These are phyloP conservation scores for Blastocystis hominis DNA, from an alignment of 352 stramenopile genomes.

Conservation along the genomic window DNA sequence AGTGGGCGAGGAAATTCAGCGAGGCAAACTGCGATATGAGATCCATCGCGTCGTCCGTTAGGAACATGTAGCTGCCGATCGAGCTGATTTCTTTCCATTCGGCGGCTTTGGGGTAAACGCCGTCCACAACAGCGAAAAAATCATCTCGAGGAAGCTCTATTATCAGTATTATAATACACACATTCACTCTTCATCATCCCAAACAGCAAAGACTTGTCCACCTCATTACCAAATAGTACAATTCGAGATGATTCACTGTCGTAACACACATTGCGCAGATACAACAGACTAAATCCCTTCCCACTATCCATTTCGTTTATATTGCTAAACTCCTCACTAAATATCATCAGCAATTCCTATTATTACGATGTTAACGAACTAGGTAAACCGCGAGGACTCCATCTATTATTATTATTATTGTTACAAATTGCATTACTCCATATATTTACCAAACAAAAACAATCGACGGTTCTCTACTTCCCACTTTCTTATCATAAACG, in stretches of 20 bases:
- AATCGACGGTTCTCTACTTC: conserved; percentile 32
- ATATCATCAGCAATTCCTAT: neutral
- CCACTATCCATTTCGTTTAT: neutral
- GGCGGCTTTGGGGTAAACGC: neutral
- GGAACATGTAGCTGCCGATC: neutral
- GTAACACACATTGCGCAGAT: conserved; percentile 41
- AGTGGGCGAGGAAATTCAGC: conserved; percentile 23
- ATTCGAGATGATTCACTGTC: neutral
- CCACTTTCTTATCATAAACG: neutral
- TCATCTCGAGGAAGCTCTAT: conserved; percentile 2
- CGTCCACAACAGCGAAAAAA: conserved; percentile 25
- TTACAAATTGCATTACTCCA: neutral
- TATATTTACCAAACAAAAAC: neutral
- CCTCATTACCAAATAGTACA: neutral
- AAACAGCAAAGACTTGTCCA: neutral
- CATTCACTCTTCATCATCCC: neutral
- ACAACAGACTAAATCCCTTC: neutral
- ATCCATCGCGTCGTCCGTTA: neutral
- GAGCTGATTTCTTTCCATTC: neutral
- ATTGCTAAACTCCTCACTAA: neutral
- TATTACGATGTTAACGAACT: neutral
- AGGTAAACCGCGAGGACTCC: neutral
- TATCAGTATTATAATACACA: neutral
- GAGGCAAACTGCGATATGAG: neutral
- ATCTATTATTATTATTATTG: neutral